Evolutionary conservation across 31 red algal genomes (phyloP).

Genomic region (Odonthalia washingtoniensis): DNA sequence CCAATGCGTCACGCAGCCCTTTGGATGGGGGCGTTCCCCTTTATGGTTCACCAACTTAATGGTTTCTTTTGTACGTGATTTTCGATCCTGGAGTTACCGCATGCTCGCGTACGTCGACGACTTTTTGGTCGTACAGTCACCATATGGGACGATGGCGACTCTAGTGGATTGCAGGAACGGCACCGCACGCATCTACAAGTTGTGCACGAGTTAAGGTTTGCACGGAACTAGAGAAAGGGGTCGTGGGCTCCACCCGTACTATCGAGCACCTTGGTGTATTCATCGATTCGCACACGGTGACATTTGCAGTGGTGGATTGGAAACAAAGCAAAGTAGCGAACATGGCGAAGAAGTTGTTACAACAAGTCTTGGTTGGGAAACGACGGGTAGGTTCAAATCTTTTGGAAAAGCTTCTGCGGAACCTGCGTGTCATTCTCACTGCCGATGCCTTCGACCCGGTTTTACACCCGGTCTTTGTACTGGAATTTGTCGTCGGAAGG

Average conservation of each 20-base stretch:
- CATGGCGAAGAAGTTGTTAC: constrained; percentile 1
- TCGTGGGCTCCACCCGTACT: constrained; percentile 7
- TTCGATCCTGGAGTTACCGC: constrained; percentile 30
- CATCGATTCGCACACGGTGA: constrained; percentile 37
- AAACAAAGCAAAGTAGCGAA: constrained; percentile 19
- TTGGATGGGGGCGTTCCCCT: constrained; percentile 38
- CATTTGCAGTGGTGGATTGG: constrained; percentile 20
- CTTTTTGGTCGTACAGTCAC: constrained; percentile 38
- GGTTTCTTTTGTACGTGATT: constrained; percentile 28
- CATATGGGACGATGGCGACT: constrained; percentile 14
- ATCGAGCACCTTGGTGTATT: constrained; percentile 45
- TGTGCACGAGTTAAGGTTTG: constrained; percentile 22
- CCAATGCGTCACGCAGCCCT: constrained; percentile 48
- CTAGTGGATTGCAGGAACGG: constrained; percentile 13
- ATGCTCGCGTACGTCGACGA: constrained; percentile 67
- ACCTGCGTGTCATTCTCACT: constrained; percentile 30
- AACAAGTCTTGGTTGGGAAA: neutral
- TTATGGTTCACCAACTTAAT: constrained; percentile 45
- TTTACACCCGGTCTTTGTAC: constrained; percentile 47
- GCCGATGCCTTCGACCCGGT: constrained; percentile 46
- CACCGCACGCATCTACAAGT: neutral
- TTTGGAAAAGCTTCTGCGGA: constrained; percentile 35
- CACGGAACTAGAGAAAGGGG: constrained; percentile 23
- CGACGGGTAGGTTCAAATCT: neutral
- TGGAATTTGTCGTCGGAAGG: constrained; percentile 6